Evolutionary conservation across 495 filamentous ascomycete species (phyloP), one percentile per base, ranked within the genome.

Genomic region (Xylaria curta): DNA sequence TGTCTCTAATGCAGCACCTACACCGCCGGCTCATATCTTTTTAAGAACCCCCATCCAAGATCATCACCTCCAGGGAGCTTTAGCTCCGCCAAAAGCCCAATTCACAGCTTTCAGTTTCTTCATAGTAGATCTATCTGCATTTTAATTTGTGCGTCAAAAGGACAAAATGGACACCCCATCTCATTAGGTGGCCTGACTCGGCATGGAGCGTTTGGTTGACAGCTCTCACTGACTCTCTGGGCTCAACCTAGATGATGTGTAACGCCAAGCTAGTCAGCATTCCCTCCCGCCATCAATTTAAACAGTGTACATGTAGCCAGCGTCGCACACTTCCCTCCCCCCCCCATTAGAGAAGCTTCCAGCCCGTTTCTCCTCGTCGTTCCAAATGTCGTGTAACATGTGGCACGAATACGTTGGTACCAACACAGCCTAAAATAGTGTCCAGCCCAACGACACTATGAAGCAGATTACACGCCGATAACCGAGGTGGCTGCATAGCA

Each of bases 361-460:
- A 71, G 47, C 61, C 56, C 44, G 13, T 51, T 53, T 61, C 28
- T 66, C 42, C 26, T 51, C 28, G 44, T 64, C 21, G n/a, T 66
- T 42, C 40, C 33, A 58, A 28, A 44, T 66, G 69, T 46, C 53
- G 51, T 60, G 69, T 60, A 71, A 66, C 62, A 60, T 71, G 61
- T 66, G 51, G 69, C 33, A 40, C 8, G 13, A 56, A 56, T 38
- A 47, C 42, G 60, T 56, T 59, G 62, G 66, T 26, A 42, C 26
- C 17, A 59, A 66, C 61, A 71, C 62, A 71, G 61, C 51, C 60
- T 71, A 71, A 71, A 71, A 44, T 56, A 64, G 56, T 26, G 36
- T 5, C 58, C 24, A 53, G 58, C 47, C 51, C 26, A 60, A 56
- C 46, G 17, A 56, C 42, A 63, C 59, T 17, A 44, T 31, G 46